These are phyloP conservation scores for Pythium volutum DNA, from an alignment of 352 stramenopile genomes.

Conservation along the genomic window DNA sequence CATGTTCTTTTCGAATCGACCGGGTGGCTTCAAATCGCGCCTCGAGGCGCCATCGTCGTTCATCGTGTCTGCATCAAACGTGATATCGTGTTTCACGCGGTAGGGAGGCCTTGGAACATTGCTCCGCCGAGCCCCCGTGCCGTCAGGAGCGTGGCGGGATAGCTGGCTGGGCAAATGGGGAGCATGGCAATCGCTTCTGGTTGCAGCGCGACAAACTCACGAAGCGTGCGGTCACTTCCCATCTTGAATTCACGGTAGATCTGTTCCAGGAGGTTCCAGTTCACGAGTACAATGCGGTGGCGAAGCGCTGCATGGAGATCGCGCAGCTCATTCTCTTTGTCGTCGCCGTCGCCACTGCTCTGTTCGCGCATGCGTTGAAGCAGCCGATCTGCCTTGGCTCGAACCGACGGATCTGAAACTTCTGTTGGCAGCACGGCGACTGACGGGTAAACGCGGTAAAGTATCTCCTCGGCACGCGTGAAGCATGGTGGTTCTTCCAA, in stretches of 20 bases:
- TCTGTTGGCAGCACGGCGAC: conserved; percentile 1
- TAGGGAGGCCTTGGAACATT: too few species aligned
- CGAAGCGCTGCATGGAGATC: neutral
- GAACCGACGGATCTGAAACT: neutral
- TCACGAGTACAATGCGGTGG: neutral
- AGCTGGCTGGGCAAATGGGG: neutral
- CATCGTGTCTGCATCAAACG: too few species aligned
- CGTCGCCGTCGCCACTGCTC: neutral
- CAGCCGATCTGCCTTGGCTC: neutral
- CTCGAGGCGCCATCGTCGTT: too few species aligned
- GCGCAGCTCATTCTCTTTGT: neutral
- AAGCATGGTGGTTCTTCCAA: conserved; percentile 3
- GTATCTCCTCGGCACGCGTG: conserved; percentile 7
- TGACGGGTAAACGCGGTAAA: neutral
- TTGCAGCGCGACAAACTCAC: conserved; percentile 3
- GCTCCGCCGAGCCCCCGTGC: neutral
- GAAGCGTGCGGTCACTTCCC: neutral
- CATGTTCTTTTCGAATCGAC: neutral
- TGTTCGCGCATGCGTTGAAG: neutral
- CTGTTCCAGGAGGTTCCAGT: conserved; percentile 2
- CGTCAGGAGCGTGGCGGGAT: neutral
- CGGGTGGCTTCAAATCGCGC: too few species aligned
- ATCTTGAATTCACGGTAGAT: conserved; percentile 8
- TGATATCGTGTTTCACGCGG: too few species aligned
- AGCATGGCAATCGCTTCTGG: conserved; percentile 6